Percentiles rank a stretch among this genome's conserved stretches.
Evolutionary conservation across 495 filamentous ascomycete species (phyloP).

Genomic region (Aspergillus nidulans): DNA sequence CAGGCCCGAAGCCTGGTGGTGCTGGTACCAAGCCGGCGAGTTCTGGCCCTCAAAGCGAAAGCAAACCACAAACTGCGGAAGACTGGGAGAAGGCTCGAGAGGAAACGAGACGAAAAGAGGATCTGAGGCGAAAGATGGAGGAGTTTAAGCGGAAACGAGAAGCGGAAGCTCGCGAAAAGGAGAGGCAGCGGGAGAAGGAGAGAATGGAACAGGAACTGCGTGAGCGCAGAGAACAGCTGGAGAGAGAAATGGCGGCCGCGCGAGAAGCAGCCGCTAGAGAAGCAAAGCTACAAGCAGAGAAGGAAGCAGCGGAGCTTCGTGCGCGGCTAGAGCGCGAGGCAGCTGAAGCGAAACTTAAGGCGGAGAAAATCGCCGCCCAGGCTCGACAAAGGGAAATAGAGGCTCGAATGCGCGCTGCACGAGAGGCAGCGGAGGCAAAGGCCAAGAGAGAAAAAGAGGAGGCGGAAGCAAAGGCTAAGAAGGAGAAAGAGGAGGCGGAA

Average conservation of each 20-base stretch:
- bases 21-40: not conserved
- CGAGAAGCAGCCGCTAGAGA: conserved; percentile 43
- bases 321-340: conserved; percentile 25
- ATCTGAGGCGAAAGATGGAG: conserved; percentile 55
- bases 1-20: not conserved
- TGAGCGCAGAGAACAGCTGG: conserved; percentile 46
- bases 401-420: conserved; percentile 23
- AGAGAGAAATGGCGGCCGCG: conserved; percentile 44
- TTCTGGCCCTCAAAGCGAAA: conserved; percentile 16
- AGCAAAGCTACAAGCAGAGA: conserved; percentile 38
- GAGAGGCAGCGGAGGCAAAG: conserved; percentile 35
- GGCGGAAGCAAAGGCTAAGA: conserved; percentile 35
- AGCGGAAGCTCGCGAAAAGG: conserved; percentile 41
- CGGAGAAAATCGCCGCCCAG: conserved; percentile 28
- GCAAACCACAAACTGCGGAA: conserved; percentile 14
- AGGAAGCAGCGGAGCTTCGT: conserved; percentile 25
- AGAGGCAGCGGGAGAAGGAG: conserved; percentile 45
- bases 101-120: conserved; percentile 55
- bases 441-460: conserved; percentile 34
- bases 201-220: conserved; percentile 47
- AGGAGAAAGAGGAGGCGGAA: conserved; percentile 38
- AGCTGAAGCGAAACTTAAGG: conserved; percentile 23
- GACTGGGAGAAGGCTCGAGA: conserved; percentile 52
- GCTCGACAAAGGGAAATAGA: conserved; percentile 23
- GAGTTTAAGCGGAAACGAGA: conserved; percentile 56